Evolutionary conservation across 2,329 filamentous ascomycete genomes (phyloP), one percentile per base, ranked within the genome.

Genomic region (Dryadomyces quercivorus): DNA sequence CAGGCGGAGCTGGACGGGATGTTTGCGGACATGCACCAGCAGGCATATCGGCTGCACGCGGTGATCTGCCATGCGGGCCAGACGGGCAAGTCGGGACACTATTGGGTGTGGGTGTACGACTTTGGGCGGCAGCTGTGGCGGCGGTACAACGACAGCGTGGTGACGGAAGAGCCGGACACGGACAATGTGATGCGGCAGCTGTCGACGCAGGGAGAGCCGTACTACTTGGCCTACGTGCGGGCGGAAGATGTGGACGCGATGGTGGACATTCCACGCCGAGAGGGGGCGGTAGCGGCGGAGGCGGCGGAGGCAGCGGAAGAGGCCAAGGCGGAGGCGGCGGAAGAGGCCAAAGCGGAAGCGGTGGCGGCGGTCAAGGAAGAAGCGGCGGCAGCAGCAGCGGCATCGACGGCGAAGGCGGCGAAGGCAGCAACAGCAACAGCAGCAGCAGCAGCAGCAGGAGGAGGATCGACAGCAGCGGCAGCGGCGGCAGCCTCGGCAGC

Each of bases 21-120:
- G 52, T 92, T 90, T 63, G 74, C 74, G 3, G 76, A 80, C 52
- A 77, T 84, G 63, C 76, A 77, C 46, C 50, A 81, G 26, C 73
- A 88, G 49, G 80, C 84, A 12, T 98, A 97, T 66, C 82, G 82
- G 15, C 78, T 98, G 5, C 91, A 96, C 61, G 88, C 92, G 0
- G 86, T 96, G 36, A 95, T 98, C 64, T 92, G 95, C 62, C 93
- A 98, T 66, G 84, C 86, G 20, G 88, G 88, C 36, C 74, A 75
- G 61, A 61, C 61, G 31, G 76, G 84, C 44, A 78, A 75, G 47
- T 84, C 84, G 48, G 93, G 93, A 0, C 93, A 98, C 68, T 98
- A 97, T 70, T 96, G 89, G 85, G 89, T 96, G 47, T 96, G 91
- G 78, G 94, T 98, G 59, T 87, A 84, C 64, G 93, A 97, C 70